These are phyloP conservation scores for Fraxinus nigra DNA, from an alignment of 305 asterid genomes.

Conservation along the genomic window DNA sequence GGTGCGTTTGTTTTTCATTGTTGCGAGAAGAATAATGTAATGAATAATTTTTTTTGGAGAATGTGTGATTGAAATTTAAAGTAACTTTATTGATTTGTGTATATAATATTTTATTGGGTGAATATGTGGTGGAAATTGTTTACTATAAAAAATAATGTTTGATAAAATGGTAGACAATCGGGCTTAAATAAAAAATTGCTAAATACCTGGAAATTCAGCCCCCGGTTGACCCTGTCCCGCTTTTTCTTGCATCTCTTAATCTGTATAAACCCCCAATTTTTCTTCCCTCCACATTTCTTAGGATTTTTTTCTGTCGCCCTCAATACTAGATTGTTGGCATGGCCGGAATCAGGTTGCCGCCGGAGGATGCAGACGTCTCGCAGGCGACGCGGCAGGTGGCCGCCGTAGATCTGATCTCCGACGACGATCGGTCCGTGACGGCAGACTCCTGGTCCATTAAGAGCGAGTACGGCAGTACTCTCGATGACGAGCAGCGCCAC, in stretches of 20 bases:
- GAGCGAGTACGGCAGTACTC: slow-evolving; percentile 98
- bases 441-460: slow-evolving; percentile 98
- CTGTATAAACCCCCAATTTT: slow-evolving; percentile 24
- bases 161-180: too few species aligned
- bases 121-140: too few species aligned
- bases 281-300: slow-evolving; percentile 9
- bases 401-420: slow-evolving; percentile 78
- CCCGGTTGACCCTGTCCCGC: too few species aligned
- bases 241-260: not conserved
- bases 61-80: too few species aligned
- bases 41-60: too few species aligned
- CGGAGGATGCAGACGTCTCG: slow-evolving; percentile 70
- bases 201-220: too few species aligned
- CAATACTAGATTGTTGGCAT: slow-evolving; percentile 27
- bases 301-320: slow-evolving; percentile 25
- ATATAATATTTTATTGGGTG: too few species aligned
- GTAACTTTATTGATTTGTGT: too few species aligned
- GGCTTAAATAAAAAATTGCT: too few species aligned
- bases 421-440: slow-evolving; percentile 92
- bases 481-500: slow-evolving; percentile 96
- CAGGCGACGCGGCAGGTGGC: slow-evolving; percentile 56
- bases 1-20: too few species aligned
- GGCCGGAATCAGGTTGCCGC: slow-evolving; percentile 77
- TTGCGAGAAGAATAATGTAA: too few species aligned
- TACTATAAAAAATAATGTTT: too few species aligned